Conservation (phyloP, 768 basidiomycete species). For the Cyclocybe cylindracea region DNA sequence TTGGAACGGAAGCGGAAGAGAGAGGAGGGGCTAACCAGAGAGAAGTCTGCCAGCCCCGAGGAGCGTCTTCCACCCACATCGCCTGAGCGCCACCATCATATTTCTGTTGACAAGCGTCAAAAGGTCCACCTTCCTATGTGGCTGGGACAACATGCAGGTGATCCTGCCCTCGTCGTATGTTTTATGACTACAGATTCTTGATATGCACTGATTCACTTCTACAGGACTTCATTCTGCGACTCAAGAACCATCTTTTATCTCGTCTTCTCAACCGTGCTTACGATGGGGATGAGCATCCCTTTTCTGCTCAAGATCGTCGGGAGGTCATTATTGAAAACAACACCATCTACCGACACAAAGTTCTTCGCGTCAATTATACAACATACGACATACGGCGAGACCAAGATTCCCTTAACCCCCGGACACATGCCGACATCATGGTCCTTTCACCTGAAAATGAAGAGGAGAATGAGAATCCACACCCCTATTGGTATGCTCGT, state of each 20-base stretch:
- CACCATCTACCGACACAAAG: constrained; percentile 26
- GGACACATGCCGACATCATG: constrained; percentile 37
- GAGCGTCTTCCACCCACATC: background rate
- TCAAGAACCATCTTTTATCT: constrained; percentile 29
- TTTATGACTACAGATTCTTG: background rate
- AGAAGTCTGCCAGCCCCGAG: background rate
- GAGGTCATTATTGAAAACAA: constrained; percentile 10
- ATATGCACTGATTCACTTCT: background rate
- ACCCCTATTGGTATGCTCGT: constrained; percentile 37
- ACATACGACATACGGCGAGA: constrained; percentile 36
- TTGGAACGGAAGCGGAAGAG: no score
- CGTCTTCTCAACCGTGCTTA: constrained; percentile 19
- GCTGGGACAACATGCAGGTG: constrained; percentile 12
- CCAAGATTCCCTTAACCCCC: constrained; percentile 43
- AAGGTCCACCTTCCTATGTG: constrained; percentile 5
- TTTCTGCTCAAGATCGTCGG: constrained; percentile 5
- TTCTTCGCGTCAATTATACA: constrained; percentile 25
- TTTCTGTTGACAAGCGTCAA: background rate
- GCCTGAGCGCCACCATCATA: constrained; percentile 14
- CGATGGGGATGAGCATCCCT: constrained; percentile 31
- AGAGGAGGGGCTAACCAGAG: no score
- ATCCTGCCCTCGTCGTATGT: constrained; percentile 26
- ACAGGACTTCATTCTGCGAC: constrained; percentile 29
- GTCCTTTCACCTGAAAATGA: constrained; percentile 20
- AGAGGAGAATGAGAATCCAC: constrained; percentile 4